Evolutionary conservation across 495 filamentous ascomycete genomes (phyloP), one percentile per base, ranked within the genome.

Genomic region (Tetracladium marchalianum): DNA sequence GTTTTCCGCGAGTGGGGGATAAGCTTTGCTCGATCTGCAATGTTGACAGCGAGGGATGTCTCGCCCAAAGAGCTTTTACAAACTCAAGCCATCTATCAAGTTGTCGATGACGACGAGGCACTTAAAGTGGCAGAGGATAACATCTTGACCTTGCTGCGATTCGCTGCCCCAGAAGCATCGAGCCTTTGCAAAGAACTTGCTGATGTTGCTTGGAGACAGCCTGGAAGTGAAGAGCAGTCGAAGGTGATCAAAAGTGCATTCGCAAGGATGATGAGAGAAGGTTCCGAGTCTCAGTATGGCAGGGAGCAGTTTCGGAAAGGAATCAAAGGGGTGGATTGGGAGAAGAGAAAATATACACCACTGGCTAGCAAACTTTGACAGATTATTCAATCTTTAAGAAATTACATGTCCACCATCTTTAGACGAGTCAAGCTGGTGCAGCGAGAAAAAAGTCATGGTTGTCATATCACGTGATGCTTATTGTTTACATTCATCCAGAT

Each of bases 11-110:
- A 64, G 50, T 50, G 47, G 47, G 58, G 59, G 11, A 8, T 58
- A 8, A 40, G 54, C 8, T 60, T 61, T 43, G 43, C 60, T 1
- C 55, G 59, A 8, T 58, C 62, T 24, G 54, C 59, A 9, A 66
- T 63, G 54, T 45, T 66, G 1, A 61, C 63, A 1, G 58, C 60
- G 7, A 52, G 63, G 1, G 31, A 51, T 0, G 55, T 66, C 10
- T 49, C 39, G 4, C 50, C 53, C 1, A 37, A 24, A 11, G 61
- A 66, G 42, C 31, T 50, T 15, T 16, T 13, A 15, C 32, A 18
- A 13, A 1, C 31, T 4, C 4, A 38, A 31, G 34, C 36, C 19
- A 5, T 45, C 11, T 32, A 49, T n/a, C 9, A n/a, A 35, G 24
- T 49, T 4, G 46, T 16, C 3, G n/a, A 11, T 12, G 39, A 36